Evolutionary conservation across 768 basidiomycete species (phyloP).

Genomic region (Pisolithus orientalis): DNA sequence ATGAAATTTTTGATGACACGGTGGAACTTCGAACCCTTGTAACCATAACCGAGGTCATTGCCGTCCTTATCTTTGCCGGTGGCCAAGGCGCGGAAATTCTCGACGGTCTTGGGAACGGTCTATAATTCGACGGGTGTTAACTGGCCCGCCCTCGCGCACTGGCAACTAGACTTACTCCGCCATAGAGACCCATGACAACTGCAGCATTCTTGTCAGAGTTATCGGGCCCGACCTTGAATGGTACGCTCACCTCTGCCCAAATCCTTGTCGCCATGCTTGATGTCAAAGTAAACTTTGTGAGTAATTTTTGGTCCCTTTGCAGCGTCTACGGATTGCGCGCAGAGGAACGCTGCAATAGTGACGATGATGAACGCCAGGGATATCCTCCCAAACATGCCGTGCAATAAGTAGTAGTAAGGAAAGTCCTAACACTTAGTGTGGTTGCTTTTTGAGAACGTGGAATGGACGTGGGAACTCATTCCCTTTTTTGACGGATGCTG

Average conservation of each 20-base stretch:
- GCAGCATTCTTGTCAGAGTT: not conserved
- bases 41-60: slow-evolving; percentile 74
- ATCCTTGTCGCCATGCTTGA: slow-evolving; percentile 84
- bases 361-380: slow-evolving; percentile 57
- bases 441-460: no score
- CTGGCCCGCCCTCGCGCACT: not conserved
- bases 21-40: slow-evolving; percentile 96
- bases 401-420: no score
- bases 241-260: slow-evolving; percentile 66
- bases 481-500: no score
- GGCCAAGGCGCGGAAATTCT: slow-evolving; percentile 94
- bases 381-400: slow-evolving; percentile 51
- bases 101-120: slow-evolving; percentile 94
- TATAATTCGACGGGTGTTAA: slow-evolving; percentile 21
- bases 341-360: slow-evolving; percentile 64
- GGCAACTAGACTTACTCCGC: slow-evolving; percentile 51
- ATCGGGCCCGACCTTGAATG: not conserved
- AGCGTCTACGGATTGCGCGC: slow-evolving; percentile 67
- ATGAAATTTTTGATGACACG: slow-evolving; percentile 94
- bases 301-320: slow-evolving; percentile 87
- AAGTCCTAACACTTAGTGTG: no score
- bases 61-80: slow-evolving; percentile 70
- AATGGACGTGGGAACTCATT: no score
- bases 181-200: slow-evolving; percentile 89
- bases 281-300: slow-evolving; percentile 90